phyloP scores from a whole-genome alignment of 2,329 filamentous ascomycete species.

The Tolypocladium cylindrosporum region DNA sequence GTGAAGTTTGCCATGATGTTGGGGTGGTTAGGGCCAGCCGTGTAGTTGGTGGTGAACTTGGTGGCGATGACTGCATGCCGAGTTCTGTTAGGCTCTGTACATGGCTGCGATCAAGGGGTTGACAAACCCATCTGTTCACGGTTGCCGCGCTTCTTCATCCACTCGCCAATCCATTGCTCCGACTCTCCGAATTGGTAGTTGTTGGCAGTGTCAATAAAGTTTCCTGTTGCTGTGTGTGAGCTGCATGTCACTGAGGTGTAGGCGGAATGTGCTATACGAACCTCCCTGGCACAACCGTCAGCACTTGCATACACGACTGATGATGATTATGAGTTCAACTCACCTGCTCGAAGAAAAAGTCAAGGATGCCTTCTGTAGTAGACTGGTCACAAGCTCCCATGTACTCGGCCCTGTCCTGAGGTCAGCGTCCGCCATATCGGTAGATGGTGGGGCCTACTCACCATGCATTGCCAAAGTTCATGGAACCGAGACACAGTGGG shows the following conservation, averaged over 20 bases:
- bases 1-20: conserved; percentile 40
- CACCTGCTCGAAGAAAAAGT: conserved; percentile 52
- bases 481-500: conserved; percentile 53
- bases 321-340: not conserved
- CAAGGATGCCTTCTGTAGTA: conserved; percentile 52
- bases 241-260: too few species aligned
- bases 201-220: conserved; percentile 65
- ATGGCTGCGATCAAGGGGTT: too few species aligned
- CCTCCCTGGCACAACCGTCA: conserved; percentile 12
- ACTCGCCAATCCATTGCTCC: conserved; percentile 59
- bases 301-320: not conserved
- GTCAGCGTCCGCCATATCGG: not conserved
- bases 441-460: conserved; percentile 6
- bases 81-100: not conserved
- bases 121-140: conserved; percentile 52
- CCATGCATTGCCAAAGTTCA: conserved; percentile 54
- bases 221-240: conserved; percentile 31
- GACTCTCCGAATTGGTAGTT: conserved; percentile 56
- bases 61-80: conserved; percentile 50
- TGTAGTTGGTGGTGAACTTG: conserved; percentile 55
- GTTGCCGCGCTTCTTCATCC: conserved; percentile 55
- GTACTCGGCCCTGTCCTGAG: conserved; percentile 30
- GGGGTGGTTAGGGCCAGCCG: conserved; percentile 26
- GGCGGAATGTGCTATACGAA: conserved; percentile 2
- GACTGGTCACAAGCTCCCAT: conserved; percentile 59